Conservation (phyloP, 2,329 filamentous ascomycete species). For the Xylaria sp. region DNA sequence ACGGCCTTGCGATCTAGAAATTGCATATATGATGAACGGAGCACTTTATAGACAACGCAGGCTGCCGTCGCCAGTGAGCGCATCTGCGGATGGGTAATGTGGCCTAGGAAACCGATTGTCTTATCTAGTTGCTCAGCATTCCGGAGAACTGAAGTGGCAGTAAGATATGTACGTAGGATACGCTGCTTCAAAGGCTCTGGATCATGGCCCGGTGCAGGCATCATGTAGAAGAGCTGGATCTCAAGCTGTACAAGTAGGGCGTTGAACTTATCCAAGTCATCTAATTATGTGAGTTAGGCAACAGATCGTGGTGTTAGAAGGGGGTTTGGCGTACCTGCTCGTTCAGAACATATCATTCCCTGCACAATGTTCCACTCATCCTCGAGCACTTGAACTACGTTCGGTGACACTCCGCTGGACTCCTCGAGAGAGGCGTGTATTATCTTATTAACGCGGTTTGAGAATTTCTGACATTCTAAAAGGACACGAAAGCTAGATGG, state of each 20-base stretch:
- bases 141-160: conserved; percentile 58
- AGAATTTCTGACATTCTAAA: conserved; percentile 62
- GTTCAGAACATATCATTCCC: conserved; percentile 57
- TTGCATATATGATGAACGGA: conserved; percentile 57
- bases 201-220: conserved; percentile 54
- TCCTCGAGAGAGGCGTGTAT: conserved; percentile 60
- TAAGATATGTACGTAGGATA: conserved; percentile 59
- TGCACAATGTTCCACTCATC: conserved; percentile 63
- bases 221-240: conserved; percentile 64
- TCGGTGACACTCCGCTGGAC: conserved; percentile 57
- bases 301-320: background rate
- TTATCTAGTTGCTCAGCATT: conserved; percentile 56
- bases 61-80: conserved; percentile 58
- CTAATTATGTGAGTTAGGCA: conserved; percentile 33
- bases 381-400: conserved; percentile 60
- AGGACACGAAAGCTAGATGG: conserved; percentile 58
- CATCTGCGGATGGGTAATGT: conserved; percentile 62
- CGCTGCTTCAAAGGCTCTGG: conserved; percentile 56
- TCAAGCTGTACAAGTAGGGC: conserved; percentile 62
- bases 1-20: conserved; percentile 40
- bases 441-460: conserved; percentile 60
- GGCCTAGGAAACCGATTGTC: conserved; percentile 52
- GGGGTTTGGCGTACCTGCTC: conserved; percentile 54
- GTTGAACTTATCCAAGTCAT: conserved; percentile 61
- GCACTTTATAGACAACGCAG: conserved; percentile 58